These are phyloP conservation scores for Heracleum sosnowskyi DNA, from an alignment of 129 eudicot species.

Conservation along the genomic window DNA sequence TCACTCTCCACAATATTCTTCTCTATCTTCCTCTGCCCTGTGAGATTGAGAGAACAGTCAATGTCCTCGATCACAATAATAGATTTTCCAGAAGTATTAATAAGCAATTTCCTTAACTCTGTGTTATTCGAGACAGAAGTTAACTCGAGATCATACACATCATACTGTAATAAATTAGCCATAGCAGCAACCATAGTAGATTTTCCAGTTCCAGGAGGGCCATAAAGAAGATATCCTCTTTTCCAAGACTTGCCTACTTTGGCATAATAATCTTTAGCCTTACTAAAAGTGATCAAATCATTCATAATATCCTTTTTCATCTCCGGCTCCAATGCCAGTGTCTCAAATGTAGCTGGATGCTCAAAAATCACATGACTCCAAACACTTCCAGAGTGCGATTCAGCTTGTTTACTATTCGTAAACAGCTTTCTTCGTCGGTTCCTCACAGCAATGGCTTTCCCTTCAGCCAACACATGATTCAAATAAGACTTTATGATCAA, in stretches of 20 bases:
- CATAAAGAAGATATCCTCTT: neutral
- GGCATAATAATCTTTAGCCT: neutral
- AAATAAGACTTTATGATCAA: slow-evolving; percentile 8
- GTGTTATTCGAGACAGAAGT: neutral
- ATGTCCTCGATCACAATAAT: slow-evolving; percentile 8
- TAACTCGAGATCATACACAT: slow-evolving; percentile 8
- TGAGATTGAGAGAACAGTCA: slow-evolving; percentile 9
- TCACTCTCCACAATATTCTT: neutral
- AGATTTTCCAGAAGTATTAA: neutral
- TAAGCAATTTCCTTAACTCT: neutral
- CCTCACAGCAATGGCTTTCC: slow-evolving; percentile 14
- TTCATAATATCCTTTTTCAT: neutral
- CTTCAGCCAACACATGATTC: slow-evolving; percentile 14
- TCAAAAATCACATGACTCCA: slow-evolving; percentile 1
- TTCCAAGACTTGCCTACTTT: neutral
- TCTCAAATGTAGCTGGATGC: slow-evolving; percentile 1
- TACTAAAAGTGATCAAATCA: neutral
- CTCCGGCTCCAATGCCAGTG: neutral
- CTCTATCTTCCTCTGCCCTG: neutral
- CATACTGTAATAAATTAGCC: slow-evolving; percentile 1
- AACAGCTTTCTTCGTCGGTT: slow-evolving; percentile 13
- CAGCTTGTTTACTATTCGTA: slow-evolving; percentile 9
- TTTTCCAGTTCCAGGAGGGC: slow-evolving; percentile 1
- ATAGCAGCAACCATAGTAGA: slow-evolving; percentile 7
- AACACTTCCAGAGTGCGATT: neutral